Conservation (phyloP, 305 asterid species). For the Solanum aculeatissimum region DNA sequence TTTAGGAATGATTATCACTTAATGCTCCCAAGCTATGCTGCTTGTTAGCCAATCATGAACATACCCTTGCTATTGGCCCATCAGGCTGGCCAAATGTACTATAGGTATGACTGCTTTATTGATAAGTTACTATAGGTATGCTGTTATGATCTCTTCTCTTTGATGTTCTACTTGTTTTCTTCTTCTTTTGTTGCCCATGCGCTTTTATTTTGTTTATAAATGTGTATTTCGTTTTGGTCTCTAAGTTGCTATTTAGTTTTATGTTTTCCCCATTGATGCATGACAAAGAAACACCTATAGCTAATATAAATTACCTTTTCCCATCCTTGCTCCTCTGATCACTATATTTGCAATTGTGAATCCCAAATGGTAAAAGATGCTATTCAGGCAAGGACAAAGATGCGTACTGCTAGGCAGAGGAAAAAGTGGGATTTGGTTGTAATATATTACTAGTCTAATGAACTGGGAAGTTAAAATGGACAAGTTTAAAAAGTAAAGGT, state of each 20-base stretch:
- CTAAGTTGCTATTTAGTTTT: neutral
- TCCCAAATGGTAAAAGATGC: neutral
- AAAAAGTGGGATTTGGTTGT: neutral
- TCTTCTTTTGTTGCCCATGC: neutral
- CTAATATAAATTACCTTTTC: neutral
- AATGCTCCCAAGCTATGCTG: neutral
- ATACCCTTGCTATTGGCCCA: neutral
- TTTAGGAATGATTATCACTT: constrained; percentile 12
- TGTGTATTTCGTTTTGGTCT: neutral
- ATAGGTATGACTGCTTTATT: neutral
- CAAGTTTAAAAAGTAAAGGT: neutral
- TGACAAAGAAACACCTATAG: neutral
- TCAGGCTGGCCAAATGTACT: neutral
- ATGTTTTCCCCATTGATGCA: neutral
- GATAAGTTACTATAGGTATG: neutral
- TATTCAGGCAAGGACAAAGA: neutral
- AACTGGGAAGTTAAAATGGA: neutral
- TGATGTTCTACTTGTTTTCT: neutral
- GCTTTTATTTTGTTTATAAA: neutral
- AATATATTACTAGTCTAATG: neutral
- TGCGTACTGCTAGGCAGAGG: neutral
- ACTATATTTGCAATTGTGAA: neutral
- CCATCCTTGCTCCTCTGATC: neutral
- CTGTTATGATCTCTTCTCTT: neutral
- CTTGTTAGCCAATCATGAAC: neutral